Conservation (phyloP, 2,329 filamentous ascomycete genomes). For the Blumeriella jaapii region DNA sequence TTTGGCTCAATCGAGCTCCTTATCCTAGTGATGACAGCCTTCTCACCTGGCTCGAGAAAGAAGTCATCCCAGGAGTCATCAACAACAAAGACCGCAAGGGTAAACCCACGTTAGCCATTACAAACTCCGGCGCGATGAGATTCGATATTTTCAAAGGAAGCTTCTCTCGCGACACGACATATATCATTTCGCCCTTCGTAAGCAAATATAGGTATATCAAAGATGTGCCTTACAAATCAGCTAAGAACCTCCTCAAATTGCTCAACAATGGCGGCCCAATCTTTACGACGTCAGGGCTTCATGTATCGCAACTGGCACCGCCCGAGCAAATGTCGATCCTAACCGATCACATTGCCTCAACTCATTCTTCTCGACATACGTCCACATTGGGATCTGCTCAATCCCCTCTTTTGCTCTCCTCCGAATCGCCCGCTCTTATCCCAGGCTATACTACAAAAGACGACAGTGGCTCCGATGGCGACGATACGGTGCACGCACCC, state of each 20-base stretch:
- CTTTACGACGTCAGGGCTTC: slow-evolving; percentile 18
- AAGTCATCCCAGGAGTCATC: slow-evolving; percentile 61
- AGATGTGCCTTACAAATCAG: slow-evolving; percentile 68
- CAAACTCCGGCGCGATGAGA: slow-evolving; percentile 84
- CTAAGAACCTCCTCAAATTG: slow-evolving; percentile 52
- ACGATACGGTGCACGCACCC: slow-evolving; percentile 73
- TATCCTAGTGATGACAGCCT: slow-evolving; percentile 68
- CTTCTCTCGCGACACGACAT: slow-evolving; percentile 82
- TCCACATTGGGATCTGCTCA: slow-evolving; percentile 23
- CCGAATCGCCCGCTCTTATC: slow-evolving; percentile 30
- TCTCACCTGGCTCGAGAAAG: slow-evolving; percentile 66
- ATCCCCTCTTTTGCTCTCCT: slow-evolving; percentile 24
- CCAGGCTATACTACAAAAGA: slow-evolving; percentile 86
- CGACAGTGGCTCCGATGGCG: slow-evolving; percentile 71
- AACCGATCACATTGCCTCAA: slow-evolving; percentile 11
- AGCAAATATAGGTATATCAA: slow-evolving; percentile 67
- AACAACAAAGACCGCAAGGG: slow-evolving; percentile 44
- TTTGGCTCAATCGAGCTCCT: slow-evolving; percentile 71
- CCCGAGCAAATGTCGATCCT: slow-evolving; percentile 24
- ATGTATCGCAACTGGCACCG: slow-evolving; percentile 24
- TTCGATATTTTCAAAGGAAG: slow-evolving; percentile 92
- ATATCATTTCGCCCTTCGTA: slow-evolving; percentile 76
- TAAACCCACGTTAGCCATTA: slow-evolving; percentile 57
- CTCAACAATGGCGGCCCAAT: slow-evolving; percentile 46
- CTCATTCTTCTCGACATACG: slow-evolving; percentile 2